A percentile compares a stretch with the other conserved stretches of the same genome.
Conservation (phyloP, 805 yeast genomes). For the Saturnispora saitoi region DNA sequence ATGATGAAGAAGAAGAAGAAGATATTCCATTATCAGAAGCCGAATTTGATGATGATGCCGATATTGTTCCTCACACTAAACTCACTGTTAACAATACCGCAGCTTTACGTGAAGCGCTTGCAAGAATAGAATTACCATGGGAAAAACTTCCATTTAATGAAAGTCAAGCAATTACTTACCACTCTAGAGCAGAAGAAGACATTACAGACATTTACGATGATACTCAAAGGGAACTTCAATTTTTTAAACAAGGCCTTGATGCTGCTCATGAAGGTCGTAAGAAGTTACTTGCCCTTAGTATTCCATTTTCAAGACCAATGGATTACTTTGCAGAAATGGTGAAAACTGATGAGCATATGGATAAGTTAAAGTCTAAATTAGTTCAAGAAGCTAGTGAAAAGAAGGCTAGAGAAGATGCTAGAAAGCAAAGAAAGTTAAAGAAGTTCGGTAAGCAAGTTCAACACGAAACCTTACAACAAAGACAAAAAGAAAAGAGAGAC, state of each 20-base stretch:
- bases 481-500: conserved; percentile 88
- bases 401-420: conserved; percentile 88
- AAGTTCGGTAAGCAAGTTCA: conserved; percentile 97
- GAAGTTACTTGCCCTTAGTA: conserved; percentile 55
- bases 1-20: conserved; percentile 61
- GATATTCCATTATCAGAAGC: conserved; percentile 87
- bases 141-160: conserved; percentile 67
- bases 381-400: conserved; percentile 68
- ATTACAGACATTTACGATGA: conserved; percentile 90
- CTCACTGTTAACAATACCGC: conserved; percentile 78
- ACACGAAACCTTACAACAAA: conserved; percentile 83
- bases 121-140: conserved; percentile 60
- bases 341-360: conserved; percentile 97
- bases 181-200: conserved; percentile 49
- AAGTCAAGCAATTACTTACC: conserved; percentile 66
- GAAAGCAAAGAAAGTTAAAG: conserved; percentile 88
- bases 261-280: conserved; percentile 71
- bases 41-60: conserved; percentile 90
- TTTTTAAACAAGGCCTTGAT: conserved; percentile 86
- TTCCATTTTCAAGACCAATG: conserved; percentile 86
- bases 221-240: conserved; percentile 89
- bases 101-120: conserved; percentile 67
- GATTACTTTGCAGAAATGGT: conserved; percentile 99
- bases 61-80: conserved; percentile 85
- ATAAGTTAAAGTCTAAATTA: conserved; percentile 73